Evolutionary conservation across 805 yeast genomes (phyloP).

Genomic region (Suhomyces sp.): DNA sequence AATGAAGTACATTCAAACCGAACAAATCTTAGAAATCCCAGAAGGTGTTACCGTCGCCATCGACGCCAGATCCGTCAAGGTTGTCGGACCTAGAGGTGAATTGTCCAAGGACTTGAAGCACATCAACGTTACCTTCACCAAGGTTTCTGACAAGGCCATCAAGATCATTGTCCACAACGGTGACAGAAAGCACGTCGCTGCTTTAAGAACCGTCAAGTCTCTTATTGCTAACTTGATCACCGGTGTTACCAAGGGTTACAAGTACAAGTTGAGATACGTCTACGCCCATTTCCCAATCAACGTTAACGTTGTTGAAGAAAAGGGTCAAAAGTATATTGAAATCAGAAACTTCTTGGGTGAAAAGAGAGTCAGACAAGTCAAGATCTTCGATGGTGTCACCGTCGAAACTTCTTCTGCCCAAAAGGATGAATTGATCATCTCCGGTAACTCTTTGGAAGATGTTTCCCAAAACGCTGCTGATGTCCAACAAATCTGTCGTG

Average conservation of each 20-base stretch:
- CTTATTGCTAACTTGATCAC: constrained; percentile 89
- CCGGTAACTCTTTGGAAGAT: constrained; percentile 95
- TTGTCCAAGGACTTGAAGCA: constrained; percentile 89
- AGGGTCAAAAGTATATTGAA: constrained; percentile 75
- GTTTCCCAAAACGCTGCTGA: constrained; percentile 99
- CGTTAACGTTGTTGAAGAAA: constrained; percentile 84
- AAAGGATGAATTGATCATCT: constrained; percentile 91
- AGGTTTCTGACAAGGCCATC: constrained; percentile 69
- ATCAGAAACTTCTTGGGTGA: constrained; percentile 99
- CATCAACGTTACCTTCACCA: constrained; percentile 89
- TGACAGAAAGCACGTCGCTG: constrained; percentile 99
- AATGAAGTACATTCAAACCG: constrained; percentile 86
- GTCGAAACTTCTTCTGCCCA: constrained; percentile 77
- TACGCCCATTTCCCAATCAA: constrained; percentile 99
- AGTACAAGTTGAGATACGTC: constrained; percentile 99
- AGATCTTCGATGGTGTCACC: constrained; percentile 85
- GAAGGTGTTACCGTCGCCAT: constrained; percentile 89
- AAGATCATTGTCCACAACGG: constrained; percentile 96
- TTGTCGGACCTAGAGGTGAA: constrained; percentile 97
- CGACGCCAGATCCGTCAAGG: constrained; percentile 87
- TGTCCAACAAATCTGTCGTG: constrained; percentile 96
- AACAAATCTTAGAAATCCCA: constrained; percentile 80
- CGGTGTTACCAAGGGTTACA: constrained; percentile 99
- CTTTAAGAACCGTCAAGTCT: constrained; percentile 97
- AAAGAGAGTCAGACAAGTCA: constrained; percentile 90